Evolutionary conservation across 2,329 filamentous ascomycete genomes (phyloP).

Genomic region (Fusarium anguioides): DNA sequence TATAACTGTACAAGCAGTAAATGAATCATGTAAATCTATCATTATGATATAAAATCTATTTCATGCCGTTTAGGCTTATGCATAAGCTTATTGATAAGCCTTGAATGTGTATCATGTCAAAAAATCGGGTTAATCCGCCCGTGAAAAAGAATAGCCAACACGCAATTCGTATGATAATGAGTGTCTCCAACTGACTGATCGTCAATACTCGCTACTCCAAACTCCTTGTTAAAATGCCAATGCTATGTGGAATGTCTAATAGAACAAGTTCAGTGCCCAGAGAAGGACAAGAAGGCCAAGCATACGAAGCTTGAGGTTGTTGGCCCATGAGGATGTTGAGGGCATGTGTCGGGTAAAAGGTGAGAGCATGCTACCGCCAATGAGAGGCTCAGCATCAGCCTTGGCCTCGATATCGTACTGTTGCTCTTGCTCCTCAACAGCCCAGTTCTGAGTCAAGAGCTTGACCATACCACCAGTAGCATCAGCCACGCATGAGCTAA

Average conservation of each 20-base stretch:
- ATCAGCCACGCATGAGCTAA: conserved; percentile 38
- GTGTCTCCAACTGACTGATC: not conserved
- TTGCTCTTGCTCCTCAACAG: conserved; percentile 9
- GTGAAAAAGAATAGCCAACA: conserved; percentile 12
- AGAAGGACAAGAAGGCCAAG: conserved; percentile 33
- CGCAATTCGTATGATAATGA: not conserved
- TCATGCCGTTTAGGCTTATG: conserved; percentile 27
- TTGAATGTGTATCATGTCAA: conserved; percentile 19
- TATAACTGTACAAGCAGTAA: not conserved
- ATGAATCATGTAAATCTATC: conserved; percentile 19
- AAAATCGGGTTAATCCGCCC: conserved; percentile 8
- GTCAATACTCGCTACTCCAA: conserved; percentile 28
- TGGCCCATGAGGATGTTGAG: conserved; percentile 29
- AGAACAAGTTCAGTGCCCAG: conserved; percentile 36
- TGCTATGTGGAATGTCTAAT: conserved; percentile 17
- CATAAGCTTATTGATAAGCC: conserved; percentile 11
- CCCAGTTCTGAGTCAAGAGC: conserved; percentile 32
- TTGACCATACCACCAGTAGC: conserved; percentile 38
- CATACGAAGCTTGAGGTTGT: conserved; percentile 35
- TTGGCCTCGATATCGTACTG: conserved; percentile 31
- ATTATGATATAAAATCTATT: conserved; percentile 35
- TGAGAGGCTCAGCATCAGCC: conserved; percentile 33
- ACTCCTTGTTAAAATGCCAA: conserved; percentile 18
- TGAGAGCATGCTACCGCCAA: conserved; percentile 19
- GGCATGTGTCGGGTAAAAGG: conserved; percentile 30